Evolutionary conservation across 345 rosid species (phyloP).

Genomic region (Aquilaria malaccensis): DNA sequence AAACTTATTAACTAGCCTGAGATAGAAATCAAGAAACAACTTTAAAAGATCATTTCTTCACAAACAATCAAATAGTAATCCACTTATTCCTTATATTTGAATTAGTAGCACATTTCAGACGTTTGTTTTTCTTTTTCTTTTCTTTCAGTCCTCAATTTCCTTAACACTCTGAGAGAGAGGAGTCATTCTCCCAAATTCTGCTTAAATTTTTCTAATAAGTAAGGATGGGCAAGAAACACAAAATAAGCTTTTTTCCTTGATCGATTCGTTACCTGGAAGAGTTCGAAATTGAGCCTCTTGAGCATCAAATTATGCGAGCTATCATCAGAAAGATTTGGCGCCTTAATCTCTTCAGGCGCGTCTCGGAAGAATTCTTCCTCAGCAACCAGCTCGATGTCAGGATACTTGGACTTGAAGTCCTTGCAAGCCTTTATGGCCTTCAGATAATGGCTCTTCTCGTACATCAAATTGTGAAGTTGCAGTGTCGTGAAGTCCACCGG

Average conservation of each 20-base stretch:
- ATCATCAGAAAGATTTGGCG: constrained; percentile 40
- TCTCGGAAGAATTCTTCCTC: constrained; percentile 66
- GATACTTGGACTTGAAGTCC: constrained; percentile 77
- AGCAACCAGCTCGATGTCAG: constrained; percentile 77
- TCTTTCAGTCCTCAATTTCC: too few species aligned
- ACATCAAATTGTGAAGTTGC: constrained; percentile 82
- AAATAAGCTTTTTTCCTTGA: not conserved
- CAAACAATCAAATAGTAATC: too few species aligned
- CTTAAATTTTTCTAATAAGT: too few species aligned
- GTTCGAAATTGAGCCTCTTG: constrained; percentile 77
- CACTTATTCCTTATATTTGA: too few species aligned
- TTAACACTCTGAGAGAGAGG: too few species aligned
- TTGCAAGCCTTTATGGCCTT: constrained; percentile 80
- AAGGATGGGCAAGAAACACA: too few species aligned
- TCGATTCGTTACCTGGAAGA: constrained; percentile 57
- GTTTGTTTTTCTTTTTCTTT: too few species aligned
- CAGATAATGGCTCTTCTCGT: constrained; percentile 83
- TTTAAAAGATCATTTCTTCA: too few species aligned
- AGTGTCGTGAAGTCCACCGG: constrained; percentile 74
- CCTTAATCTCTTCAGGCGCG: constrained; percentile 68
- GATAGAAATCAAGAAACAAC: too few species aligned
- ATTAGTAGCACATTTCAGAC: too few species aligned
- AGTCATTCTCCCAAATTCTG: too few species aligned
- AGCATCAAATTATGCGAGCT: constrained; percentile 76
- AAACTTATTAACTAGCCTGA: too few species aligned